Evolutionary conservation across 352 stramenopile genomes (phyloP).

Genomic region (Pythium aphanidermatum): DNA sequence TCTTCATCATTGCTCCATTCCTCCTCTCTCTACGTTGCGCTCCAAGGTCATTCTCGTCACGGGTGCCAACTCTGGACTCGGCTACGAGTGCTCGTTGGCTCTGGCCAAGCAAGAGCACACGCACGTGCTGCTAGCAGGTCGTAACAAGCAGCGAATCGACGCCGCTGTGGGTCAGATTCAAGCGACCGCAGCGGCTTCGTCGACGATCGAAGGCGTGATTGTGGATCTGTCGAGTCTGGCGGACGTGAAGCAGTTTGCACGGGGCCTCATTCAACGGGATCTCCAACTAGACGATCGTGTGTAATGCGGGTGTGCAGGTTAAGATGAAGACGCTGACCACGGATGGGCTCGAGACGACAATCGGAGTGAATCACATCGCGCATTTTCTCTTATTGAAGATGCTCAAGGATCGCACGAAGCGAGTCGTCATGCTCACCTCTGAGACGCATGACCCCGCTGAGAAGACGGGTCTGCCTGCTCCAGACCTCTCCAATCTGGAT

Average conservation of each 20-base stretch:
- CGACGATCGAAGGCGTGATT: constrained; percentile 19
- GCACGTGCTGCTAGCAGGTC: constrained; percentile 26
- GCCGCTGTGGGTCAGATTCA: constrained; percentile 13
- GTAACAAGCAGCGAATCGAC: constrained; percentile 21
- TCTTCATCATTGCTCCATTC: too few species aligned
- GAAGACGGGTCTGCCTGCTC: constrained; percentile 5
- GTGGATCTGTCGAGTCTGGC: constrained; percentile 30
- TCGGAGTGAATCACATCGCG: constrained; percentile 34
- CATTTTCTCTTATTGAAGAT: constrained; percentile 33
- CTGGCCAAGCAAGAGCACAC: constrained; percentile 20
- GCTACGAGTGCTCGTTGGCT: constrained; percentile 20
- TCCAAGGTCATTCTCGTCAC: constrained; percentile 30
- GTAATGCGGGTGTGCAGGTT: constrained; percentile 33
- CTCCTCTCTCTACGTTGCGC: too few species aligned
- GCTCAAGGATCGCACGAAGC: constrained; percentile 18
- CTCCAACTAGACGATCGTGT: constrained; percentile 25
- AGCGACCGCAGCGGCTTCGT: background rate
- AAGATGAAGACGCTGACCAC: constrained; percentile 14
- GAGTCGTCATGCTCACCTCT: constrained; percentile 15
- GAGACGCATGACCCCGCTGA: constrained; percentile 18
- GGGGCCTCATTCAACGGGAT: constrained; percentile 8
- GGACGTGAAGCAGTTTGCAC: constrained; percentile 20
- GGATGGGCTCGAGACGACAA: constrained; percentile 33
- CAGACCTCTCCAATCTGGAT: constrained; percentile 10
- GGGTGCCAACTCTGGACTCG: constrained; percentile 26